These are phyloP conservation scores for Daldinia childiae DNA, from an alignment of 495 filamentous ascomycete genomes.

Conservation along the genomic window DNA sequence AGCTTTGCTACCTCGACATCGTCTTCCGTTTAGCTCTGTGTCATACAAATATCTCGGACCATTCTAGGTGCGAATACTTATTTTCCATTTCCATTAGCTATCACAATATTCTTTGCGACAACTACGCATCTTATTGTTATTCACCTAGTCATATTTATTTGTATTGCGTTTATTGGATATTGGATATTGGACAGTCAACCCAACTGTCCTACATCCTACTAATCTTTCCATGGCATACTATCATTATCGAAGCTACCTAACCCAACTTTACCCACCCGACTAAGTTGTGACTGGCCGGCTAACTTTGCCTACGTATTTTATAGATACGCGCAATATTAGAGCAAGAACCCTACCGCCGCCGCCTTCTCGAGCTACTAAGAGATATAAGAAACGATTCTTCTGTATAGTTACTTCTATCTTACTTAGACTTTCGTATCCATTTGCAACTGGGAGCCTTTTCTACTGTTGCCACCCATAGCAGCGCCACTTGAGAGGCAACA, in stretches of 20 bases:
- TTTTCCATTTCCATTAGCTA: no score
- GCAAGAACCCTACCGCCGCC: neutral
- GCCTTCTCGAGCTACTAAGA: neutral
- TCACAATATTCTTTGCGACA: neutral
- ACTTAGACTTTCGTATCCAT: neutral
- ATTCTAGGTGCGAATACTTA: neutral
- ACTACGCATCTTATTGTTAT: neutral
- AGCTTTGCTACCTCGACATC: neutral
- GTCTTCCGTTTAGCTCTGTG: neutral
- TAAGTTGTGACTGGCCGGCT: neutral
- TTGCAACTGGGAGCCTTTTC: neutral
- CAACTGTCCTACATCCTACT: neutral
- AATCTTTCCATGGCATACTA: neutral
- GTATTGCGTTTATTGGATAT: neutral
- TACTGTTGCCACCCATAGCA: neutral
- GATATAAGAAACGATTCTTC: neutral
- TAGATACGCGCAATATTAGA: neutral
- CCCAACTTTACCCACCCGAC: neutral
- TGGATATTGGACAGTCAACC: neutral
- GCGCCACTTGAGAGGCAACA: neutral
- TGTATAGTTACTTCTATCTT: neutral
- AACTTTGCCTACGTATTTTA: slow-evolving; percentile 4
- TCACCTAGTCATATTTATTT: neutral
- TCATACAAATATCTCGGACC: neutral
- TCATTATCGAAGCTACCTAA: neutral